Evolutionary conservation across 768 basidiomycete genomes (phyloP).

Genomic region (Leccinum truebloodii): DNA sequence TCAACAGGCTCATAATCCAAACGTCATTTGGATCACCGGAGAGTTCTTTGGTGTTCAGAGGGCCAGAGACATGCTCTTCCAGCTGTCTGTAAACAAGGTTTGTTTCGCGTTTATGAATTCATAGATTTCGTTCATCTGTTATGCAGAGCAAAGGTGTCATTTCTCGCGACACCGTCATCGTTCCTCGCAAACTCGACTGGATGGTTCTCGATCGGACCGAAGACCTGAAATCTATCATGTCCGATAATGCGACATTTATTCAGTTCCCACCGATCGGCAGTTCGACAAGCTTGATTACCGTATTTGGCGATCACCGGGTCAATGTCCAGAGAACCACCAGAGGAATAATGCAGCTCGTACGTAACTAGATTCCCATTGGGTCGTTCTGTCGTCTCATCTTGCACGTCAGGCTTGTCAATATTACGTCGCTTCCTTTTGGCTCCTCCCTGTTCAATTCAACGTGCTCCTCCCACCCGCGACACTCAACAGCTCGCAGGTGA

Average conservation of each 20-base stretch:
- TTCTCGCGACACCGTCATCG: slow-evolving; percentile 89
- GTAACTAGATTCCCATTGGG: slow-evolving; percentile 33
- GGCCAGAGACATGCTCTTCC: slow-evolving; percentile 92
- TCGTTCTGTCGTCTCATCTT: slow-evolving; percentile 23
- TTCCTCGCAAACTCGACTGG: slow-evolving; percentile 98
- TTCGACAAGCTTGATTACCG: slow-evolving; percentile 88
- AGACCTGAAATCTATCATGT: slow-evolving; percentile 90
- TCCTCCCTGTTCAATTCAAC: slow-evolving; percentile 92
- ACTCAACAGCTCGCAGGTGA: slow-evolving; percentile 80
- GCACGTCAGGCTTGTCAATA: slow-evolving; percentile 80
- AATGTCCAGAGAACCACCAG: slow-evolving; percentile 94
- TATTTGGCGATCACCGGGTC: slow-evolving; percentile 91
- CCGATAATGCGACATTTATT: slow-evolving; percentile 94
- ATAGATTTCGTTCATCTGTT: background rate
- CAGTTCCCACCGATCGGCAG: slow-evolving; percentile 92
- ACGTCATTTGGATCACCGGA: slow-evolving; percentile 94
- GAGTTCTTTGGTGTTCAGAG: slow-evolving; percentile 96
- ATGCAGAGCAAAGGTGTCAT: slow-evolving; percentile 82
- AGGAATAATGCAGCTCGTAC: slow-evolving; percentile 90
- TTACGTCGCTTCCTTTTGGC: slow-evolving; percentile 97
- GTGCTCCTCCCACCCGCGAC: slow-evolving; percentile 82
- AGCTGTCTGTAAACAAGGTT: slow-evolving; percentile 86
- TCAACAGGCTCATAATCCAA: slow-evolving; percentile 55
- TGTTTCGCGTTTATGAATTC: background rate
- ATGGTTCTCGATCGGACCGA: slow-evolving; percentile 96